Evolutionary conservation across 2,329 filamentous ascomycete species (phyloP), one percentile per base, ranked within the genome.

Genomic region (Fusarium humuli): DNA sequence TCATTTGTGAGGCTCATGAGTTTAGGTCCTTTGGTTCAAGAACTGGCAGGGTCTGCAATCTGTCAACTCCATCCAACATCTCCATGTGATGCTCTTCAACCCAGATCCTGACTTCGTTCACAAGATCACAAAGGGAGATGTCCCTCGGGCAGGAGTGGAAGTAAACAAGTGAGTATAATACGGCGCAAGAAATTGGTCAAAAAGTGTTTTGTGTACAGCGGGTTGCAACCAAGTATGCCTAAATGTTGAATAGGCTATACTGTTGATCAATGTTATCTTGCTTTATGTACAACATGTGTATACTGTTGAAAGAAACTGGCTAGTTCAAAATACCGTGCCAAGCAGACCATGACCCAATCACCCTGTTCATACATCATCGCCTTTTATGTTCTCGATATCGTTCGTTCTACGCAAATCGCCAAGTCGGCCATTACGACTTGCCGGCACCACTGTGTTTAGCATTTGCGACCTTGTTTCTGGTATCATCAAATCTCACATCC

Each of bases 41-140:
- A 98, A 98, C 76, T 97, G 94, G 94, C 87, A 85, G 57, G 88
- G 87, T 18, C 82, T 98, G 71, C 97, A 97, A 83, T 96, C 92
- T 25, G 88, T 98, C 29, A 89, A 94, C 73, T 89, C 92, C 1
- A 88, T 98, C 13, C 94, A 98, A 83, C 95, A 98, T 79, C 96
- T 98, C 77, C 95, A 98, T 79, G 91, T 98, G 76, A 94, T 98
- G 94, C 83, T 98, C 57, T 92, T 91, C 78, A 85, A 93, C 72
- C 91, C 94, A 2, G 90, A 95, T 73, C 83, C 84, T 41, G 85
- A 83, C 6, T 93, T 97, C 71, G 80, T 97, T 47, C 82, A 83
- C 54, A 82, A 88, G 58, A 85, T 97, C 66, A 97, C 94, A 8
- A 83, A 88, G 40, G 91, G 90, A 14, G 94, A 97, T 81, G 83